Conservation (phyloP, 345 rosid species). For the Erysimum cheiranthoides region DNA sequence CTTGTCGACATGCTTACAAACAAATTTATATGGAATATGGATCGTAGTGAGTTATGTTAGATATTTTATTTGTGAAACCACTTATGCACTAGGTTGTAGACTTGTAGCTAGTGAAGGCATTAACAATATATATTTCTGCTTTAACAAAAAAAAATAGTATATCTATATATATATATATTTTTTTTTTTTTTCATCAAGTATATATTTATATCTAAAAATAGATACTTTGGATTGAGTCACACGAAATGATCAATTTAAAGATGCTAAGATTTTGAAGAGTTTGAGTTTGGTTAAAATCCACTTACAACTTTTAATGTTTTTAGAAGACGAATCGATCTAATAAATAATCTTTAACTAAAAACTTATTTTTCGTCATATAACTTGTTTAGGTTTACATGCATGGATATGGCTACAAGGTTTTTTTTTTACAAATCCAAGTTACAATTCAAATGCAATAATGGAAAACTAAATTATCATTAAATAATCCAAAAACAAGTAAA, state of each 20-base stretch:
- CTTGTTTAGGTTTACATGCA: too few relatives aligned
- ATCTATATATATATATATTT: too few relatives aligned
- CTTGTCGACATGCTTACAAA: constrained; percentile 42
- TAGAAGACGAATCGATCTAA: not conserved
- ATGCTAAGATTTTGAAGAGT: not conserved
- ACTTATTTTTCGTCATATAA: too few relatives aligned
- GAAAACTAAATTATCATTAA: not conserved
- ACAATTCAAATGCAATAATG: not conserved
- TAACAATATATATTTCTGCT: not conserved
- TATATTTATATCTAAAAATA: too few relatives aligned
- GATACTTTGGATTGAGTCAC: not conserved
- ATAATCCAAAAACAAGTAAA: not conserved
- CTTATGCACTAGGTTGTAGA: not conserved
- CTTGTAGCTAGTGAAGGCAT: not conserved
- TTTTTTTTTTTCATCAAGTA: too few relatives aligned
- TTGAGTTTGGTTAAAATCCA: not conserved
- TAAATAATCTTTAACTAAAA: not conserved
- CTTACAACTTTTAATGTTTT: not conserved
- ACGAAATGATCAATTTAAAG: not conserved
- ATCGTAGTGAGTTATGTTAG: constrained; percentile 7
- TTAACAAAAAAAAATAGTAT: too few relatives aligned
- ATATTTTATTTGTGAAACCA: not conserved
- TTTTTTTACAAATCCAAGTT: not conserved
- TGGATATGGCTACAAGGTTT: too few relatives aligned
- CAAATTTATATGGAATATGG: not conserved